Evolutionary conservation across 495 filamentous ascomycete genomes (phyloP).

Genomic region (Tuber brumale): DNA sequence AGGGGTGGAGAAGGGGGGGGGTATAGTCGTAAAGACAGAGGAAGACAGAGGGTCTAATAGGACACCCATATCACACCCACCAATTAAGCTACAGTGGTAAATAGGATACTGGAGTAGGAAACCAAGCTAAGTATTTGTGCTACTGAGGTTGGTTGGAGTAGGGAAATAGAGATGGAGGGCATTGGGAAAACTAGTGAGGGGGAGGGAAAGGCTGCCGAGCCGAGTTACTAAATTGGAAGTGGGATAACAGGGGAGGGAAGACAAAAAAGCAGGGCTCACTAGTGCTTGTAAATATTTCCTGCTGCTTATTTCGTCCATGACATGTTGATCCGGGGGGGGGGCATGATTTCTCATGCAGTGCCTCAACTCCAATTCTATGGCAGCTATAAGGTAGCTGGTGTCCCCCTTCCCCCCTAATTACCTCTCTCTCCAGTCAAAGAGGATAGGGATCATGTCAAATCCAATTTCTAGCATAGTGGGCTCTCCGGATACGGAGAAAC

Average conservation of each 20-base stretch:
- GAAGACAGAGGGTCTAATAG: neutral
- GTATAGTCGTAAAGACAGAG: neutral
- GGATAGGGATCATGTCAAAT: neutral
- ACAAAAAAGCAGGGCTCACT: neutral
- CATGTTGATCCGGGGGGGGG: neutral
- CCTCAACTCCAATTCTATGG: neutral
- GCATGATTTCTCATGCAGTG: neutral
- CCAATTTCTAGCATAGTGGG: neutral
- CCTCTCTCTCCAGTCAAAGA: neutral
- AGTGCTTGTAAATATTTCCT: neutral
- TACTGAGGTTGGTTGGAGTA: neutral
- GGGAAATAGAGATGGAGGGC: neutral
- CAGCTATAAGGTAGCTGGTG: neutral
- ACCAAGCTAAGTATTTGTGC: neutral
- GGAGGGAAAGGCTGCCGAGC: neutral
- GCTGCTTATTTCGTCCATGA: neutral
- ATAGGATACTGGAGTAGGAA: neutral
- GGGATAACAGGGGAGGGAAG: neutral
- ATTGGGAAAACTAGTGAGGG: neutral
- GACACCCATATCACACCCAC: neutral
- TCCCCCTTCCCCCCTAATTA: neutral
- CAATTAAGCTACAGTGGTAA: neutral
- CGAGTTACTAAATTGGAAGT: neutral
- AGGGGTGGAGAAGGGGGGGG: neutral
- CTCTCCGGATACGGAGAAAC: conserved; percentile 16